phyloP scores from a whole-genome alignment of 2,329 filamentous ascomycete species.

The Xylariaceae sp. region DNA sequence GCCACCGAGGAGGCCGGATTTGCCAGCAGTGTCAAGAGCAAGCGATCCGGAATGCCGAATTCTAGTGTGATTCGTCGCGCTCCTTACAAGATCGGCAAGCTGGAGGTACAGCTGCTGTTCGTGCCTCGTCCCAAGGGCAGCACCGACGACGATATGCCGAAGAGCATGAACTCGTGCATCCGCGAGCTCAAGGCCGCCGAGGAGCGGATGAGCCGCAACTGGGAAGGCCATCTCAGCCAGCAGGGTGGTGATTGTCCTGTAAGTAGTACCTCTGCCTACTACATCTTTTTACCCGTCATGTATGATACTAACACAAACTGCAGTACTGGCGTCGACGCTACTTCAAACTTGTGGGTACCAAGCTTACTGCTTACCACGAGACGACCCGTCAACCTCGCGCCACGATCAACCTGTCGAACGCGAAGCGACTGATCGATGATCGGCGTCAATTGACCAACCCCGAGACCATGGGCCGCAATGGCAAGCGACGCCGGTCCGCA shows the following conservation, averaged over 20 bases:
- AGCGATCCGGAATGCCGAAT: slow-evolving; percentile 56
- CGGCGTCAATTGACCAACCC: slow-evolving; percentile 76
- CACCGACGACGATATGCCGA: slow-evolving; percentile 94
- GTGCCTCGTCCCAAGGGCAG: slow-evolving; percentile 85
- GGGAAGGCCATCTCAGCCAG: slow-evolving; percentile 87
- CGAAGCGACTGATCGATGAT: slow-evolving; percentile 89
- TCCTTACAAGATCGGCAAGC: slow-evolving; percentile 93
- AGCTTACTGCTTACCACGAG: slow-evolving; percentile 94
- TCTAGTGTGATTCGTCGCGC: slow-evolving; percentile 70
- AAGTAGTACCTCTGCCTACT: slow-evolving; percentile 42
- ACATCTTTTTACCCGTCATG: background rate
- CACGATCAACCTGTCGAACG: slow-evolving; percentile 93
- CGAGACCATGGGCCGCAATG: slow-evolving; percentile 69
- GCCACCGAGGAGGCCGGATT: slow-evolving; percentile 76
- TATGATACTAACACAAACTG: slow-evolving; percentile 33
- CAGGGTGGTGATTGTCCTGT: slow-evolving; percentile 97
- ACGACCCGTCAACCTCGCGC: slow-evolving; percentile 90
- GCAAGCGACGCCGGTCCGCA: slow-evolving; percentile 81
- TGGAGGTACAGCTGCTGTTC: slow-evolving; percentile 90
- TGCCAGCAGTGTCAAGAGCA: slow-evolving; percentile 88
- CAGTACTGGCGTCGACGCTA: slow-evolving; percentile 97
- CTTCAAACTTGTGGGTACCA: slow-evolving; percentile 87
- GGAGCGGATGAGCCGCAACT: slow-evolving; percentile 68
- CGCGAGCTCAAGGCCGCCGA: slow-evolving; percentile 90
- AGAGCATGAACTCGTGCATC: slow-evolving; percentile 97